phyloP scores from a whole-genome alignment of 1,284 basidiomycete genomes.

The Cryptococcus sp. region DNA sequence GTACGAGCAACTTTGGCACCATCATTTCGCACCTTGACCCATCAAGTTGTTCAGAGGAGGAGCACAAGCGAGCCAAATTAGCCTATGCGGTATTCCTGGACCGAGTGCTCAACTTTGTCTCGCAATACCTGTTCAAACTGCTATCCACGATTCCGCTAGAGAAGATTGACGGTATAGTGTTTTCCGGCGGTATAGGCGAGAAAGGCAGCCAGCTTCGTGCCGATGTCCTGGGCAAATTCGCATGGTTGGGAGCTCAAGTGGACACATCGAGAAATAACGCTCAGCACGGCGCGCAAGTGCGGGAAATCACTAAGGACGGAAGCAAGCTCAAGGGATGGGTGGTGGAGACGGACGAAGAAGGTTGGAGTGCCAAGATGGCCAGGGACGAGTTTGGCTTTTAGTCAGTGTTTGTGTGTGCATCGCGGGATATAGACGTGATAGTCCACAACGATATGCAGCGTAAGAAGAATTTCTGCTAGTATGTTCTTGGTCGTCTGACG shows the following conservation, averaged over 20 bases:
- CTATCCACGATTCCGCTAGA: slow-evolving; percentile 49
- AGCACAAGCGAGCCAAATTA: slow-evolving; percentile 54
- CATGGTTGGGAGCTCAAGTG: slow-evolving; percentile 63
- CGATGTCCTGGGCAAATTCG: slow-evolving; percentile 60
- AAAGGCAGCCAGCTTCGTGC: slow-evolving; percentile 63
- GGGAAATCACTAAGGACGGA: slow-evolving; percentile 45
- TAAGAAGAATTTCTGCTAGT: background rate
- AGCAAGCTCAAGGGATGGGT: slow-evolving; percentile 54
- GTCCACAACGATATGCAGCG: background rate
- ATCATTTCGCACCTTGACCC: slow-evolving; percentile 57
- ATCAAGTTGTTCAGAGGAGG: slow-evolving; percentile 39
- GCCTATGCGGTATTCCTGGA: slow-evolving; percentile 76
- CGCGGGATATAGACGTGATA: background rate
- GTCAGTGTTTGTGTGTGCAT: background rate
- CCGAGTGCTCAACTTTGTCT: slow-evolving; percentile 68
- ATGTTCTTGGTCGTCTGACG: no score
- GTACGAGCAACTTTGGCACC: slow-evolving; percentile 71
- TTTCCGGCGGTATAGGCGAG: slow-evolving; percentile 85
- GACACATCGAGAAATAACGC: slow-evolving; percentile 55
- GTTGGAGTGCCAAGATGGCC: slow-evolving; percentile 42
- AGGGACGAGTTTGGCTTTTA: slow-evolving; percentile 41
- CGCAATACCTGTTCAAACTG: slow-evolving; percentile 72
- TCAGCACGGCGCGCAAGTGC: slow-evolving; percentile 42
- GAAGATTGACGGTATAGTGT: slow-evolving; percentile 73
- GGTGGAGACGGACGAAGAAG: slow-evolving; percentile 59